A percentile compares a stretch with the other conserved stretches of the same genome.
Conservation (phyloP, 805 yeast genomes). For the fission yeast (Schizosaccharomyces pombe) region DNA sequence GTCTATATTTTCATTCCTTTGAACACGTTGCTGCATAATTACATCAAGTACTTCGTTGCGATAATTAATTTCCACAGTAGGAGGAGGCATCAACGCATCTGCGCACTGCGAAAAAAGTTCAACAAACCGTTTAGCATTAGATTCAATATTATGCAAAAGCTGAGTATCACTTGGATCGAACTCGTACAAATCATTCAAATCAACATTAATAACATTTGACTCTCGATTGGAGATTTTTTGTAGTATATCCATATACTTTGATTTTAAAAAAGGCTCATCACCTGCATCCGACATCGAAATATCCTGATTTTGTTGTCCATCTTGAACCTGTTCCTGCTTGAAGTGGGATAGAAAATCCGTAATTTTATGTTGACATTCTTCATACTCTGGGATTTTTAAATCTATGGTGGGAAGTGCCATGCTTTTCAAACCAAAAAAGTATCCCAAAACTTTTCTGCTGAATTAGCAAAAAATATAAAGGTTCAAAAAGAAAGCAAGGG, state of each 20-base stretch:
- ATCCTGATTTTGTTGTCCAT: background rate
- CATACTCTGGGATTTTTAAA: slow-evolving; percentile 2
- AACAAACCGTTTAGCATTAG: slow-evolving; percentile 55
- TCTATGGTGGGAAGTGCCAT: slow-evolving; percentile 2
- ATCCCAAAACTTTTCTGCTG: too few species aligned
- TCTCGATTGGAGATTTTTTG: slow-evolving; percentile 76
- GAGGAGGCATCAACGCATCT: slow-evolving; percentile 66
- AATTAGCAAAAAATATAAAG: background rate
- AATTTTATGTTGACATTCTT: slow-evolving; percentile 2
- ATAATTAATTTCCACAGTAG: slow-evolving; percentile 57
- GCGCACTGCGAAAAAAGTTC: slow-evolving; percentile 55
- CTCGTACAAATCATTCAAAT: slow-evolving; percentile 58
- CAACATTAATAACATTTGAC: slow-evolving; percentile 39
- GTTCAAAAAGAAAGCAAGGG: background rate
- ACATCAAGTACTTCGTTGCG: slow-evolving; percentile 84
- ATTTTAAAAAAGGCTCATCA: background rate
- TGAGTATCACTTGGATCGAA: slow-evolving; percentile 28
- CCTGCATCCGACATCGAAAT: background rate
- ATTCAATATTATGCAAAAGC: slow-evolving; percentile 35
- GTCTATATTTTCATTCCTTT: slow-evolving; percentile 59
- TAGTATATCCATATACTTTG: slow-evolving; percentile 1
- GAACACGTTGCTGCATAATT: slow-evolving; percentile 67
- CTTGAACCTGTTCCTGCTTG: background rate
- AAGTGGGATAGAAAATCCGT: slow-evolving; percentile 1
- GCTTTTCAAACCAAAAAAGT: too few species aligned